Conservation (phyloP, 139 green algal genomes). For the Ettlia oleoabundans region DNA sequence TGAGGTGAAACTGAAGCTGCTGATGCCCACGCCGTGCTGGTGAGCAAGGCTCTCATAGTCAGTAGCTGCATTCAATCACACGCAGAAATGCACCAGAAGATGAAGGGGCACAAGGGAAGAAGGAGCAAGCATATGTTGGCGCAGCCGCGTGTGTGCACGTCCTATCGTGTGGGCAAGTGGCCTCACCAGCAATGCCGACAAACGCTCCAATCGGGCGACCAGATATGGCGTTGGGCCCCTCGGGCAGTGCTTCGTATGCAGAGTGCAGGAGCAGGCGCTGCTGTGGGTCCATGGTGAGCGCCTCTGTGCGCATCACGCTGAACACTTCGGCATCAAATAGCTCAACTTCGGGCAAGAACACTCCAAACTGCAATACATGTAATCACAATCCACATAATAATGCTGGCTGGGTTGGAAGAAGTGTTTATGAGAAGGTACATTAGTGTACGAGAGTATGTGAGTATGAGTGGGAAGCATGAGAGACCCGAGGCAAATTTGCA, state of each 20-base stretch:
- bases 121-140: too few relatives aligned
- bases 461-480: too few relatives aligned
- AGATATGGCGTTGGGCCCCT: background rate
- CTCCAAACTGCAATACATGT: slow-evolving; percentile 70
- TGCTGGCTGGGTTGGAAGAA: background rate
- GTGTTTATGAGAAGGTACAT: background rate
- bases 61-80: slow-evolving; percentile 25
- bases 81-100: background rate
- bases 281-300: slow-evolving; percentile 73
- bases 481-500: too few relatives aligned
- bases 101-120: background rate
- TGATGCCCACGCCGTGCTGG: slow-evolving; percentile 47
- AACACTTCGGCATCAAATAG: slow-evolving; percentile 66
- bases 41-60: slow-evolving; percentile 71
- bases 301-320: slow-evolving; percentile 50
- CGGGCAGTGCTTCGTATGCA: slow-evolving; percentile 45
- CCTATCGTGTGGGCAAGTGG: too few relatives aligned
- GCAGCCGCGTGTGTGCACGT: too few relatives aligned
- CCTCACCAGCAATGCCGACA: slow-evolving; percentile 69
- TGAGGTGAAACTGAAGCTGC: slow-evolving; percentile 53
- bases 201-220: slow-evolving; percentile 58
- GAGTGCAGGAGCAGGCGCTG: slow-evolving; percentile 79
- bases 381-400: too few relatives aligned
- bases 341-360: slow-evolving; percentile 56
- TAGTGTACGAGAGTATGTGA: too few relatives aligned